Conservation (phyloP, 2,329 filamentous ascomycete genomes). For the Raffaelea ambrosiae region DNA sequence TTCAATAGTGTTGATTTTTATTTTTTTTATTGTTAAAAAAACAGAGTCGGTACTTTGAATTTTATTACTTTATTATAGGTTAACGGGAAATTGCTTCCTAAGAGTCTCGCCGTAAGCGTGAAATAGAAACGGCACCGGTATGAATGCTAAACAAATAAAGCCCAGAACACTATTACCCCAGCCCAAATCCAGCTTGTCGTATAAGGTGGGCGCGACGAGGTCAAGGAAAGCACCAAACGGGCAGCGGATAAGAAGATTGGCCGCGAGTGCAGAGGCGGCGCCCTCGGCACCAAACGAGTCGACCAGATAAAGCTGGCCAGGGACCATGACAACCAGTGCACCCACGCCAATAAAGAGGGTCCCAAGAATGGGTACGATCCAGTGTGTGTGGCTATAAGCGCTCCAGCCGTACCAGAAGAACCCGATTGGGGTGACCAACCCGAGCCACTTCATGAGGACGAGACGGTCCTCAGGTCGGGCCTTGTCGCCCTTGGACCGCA, state of each 20-base stretch:
- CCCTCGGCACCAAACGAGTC: constrained; percentile 43
- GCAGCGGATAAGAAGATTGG: constrained; percentile 43
- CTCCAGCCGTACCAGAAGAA: constrained; percentile 47
- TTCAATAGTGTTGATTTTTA: too few relatives aligned
- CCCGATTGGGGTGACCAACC: constrained; percentile 29
- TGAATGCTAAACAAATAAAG: constrained; percentile 27
- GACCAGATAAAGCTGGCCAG: constrained; percentile 37
- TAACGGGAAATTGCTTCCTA: too few relatives aligned
- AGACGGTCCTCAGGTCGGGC: constrained; percentile 50
- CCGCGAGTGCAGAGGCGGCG: constrained; percentile 49
- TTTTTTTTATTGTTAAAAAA: too few relatives aligned
- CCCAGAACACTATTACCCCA: constrained; percentile 51
- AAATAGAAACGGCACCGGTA: constrained; percentile 1
- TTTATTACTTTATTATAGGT: too few relatives aligned
- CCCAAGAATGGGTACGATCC: constrained; percentile 45
- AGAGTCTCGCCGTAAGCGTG: background rate
- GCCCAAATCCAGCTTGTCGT: constrained; percentile 40
- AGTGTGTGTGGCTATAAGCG: constrained; percentile 34
- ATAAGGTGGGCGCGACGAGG: constrained; percentile 41
- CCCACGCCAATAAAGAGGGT: constrained; percentile 28
- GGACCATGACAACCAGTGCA: constrained; percentile 15
- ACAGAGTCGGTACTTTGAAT: too few relatives aligned
- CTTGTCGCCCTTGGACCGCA: constrained; percentile 43
- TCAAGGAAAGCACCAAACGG: constrained; percentile 46
- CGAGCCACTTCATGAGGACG: constrained; percentile 43